A percentile compares a stretch with the other conserved stretches of the same genome.
Evolutionary conservation across 2,329 filamentous ascomycete genomes (phyloP).

Genomic region (Epicoccum nigrum): DNA sequence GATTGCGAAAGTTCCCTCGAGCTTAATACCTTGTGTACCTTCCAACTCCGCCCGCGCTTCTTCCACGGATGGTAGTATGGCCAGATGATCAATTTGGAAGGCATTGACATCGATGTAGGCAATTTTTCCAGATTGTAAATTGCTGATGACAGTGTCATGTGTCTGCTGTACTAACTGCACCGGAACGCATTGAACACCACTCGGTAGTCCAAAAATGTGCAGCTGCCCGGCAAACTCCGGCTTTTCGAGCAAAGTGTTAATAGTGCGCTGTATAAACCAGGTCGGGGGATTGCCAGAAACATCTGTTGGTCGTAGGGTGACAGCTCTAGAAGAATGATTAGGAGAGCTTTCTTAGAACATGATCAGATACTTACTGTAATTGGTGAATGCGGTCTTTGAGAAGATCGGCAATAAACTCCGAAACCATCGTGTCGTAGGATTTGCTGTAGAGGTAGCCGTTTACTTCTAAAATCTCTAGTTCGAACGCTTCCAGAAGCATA

Average conservation of each 20-base stretch:
- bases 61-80: constrained; percentile 23
- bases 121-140: constrained; percentile 27
- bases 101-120: constrained; percentile 30
- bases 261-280: constrained; percentile 28
- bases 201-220: constrained; percentile 18
- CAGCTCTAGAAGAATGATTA: not conserved
- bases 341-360: not conserved
- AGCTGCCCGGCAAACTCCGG: constrained; percentile 21
- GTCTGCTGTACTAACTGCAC: constrained; percentile 24
- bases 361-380: constrained; percentile 21
- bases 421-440: constrained; percentile 20
- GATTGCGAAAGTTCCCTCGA: constrained; percentile 28
- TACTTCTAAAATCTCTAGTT: constrained; percentile 19
- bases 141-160: constrained; percentile 24
- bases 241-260: constrained; percentile 17
- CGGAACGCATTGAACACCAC: constrained; percentile 31
- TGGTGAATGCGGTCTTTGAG: constrained; percentile 20
- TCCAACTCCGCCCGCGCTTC: constrained; percentile 24
- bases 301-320: constrained; percentile 22
- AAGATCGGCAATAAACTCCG: constrained; percentile 9
- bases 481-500: constrained; percentile 20
- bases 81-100: constrained; percentile 23
- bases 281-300: constrained; percentile 31
- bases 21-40: constrained; percentile 14
- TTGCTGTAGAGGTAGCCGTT: constrained; percentile 27